Base-by-base conservation (phyloP, 768 basidiomycete genomes). In the Scleroderma bovista region DNA sequence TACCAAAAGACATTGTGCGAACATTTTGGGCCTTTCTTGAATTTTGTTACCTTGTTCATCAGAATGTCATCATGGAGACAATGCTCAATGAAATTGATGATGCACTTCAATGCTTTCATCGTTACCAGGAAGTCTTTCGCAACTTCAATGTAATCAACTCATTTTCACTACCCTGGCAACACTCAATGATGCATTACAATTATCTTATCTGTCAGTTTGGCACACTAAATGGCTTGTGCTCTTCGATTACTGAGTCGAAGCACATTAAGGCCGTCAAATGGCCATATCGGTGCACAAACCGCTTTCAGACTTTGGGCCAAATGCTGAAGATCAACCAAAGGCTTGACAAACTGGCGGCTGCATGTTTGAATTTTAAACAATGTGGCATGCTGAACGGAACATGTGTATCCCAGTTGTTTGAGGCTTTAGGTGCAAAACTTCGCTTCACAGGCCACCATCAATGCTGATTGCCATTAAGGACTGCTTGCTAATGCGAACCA, bases 261-360 rank as follows among this genome's bases (percentile, higher is more conserved):
- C 68, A 67, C 39, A 71, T 69, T 48, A 63, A 65, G 24, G 67
- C 67, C 6, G 65, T 71, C 9, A 70, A 70, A 46, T 39, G 66
- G 39, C 69, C 69, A 1, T 72, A 59, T 55, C 57, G 60, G 1
- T 56, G 57, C 2, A 69, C 68, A 1, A 68, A 56, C 46, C 42
- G 46, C 1, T 59, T 50, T 49, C 32, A 61, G 4, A 58, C 69
- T 0, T 55, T 70, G 1, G 41, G 46, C 1, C 65, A 69, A 47
- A 70, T 69, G 61, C 58, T 69, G 3, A 24, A 58, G 0, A 69
- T 62, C 20, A 53, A 29, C 9, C 26, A 64, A 31, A 57, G 54
- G 1, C 47, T 66, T 1, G 63, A 68, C 43, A 66, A 69, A 46
- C 52, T 63, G 1, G 56, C 56, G 6, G 58, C 54, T 2, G 37